Conservation (phyloP, 768 basidiomycete species). For the Jaapia argillacea region DNA sequence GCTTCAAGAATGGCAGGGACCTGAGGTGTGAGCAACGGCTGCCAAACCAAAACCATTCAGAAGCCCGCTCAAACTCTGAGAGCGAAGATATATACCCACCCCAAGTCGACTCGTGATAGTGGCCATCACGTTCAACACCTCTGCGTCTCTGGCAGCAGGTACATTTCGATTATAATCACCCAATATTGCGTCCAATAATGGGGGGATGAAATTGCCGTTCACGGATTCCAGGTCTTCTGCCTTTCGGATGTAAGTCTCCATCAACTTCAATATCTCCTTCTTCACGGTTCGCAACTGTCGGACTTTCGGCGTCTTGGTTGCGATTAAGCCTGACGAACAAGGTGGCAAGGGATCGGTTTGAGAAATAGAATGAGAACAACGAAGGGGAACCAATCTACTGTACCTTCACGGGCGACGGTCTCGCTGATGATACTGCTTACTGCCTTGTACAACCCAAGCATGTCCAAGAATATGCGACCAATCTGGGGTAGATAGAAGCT, state of each 20-base stretch:
- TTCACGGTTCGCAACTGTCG: conserved; percentile 92
- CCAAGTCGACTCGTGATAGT: conserved; percentile 85
- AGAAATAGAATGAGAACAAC: background rate
- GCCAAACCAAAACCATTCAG: no score
- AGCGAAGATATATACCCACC: conserved; percentile 38
- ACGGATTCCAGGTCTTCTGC: conserved; percentile 94
- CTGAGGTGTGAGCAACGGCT: conserved; percentile 87
- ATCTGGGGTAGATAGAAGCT: conserved; percentile 97
- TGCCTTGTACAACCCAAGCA: conserved; percentile 96
- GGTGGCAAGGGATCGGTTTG: conserved; percentile 6
- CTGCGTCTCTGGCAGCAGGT: conserved; percentile 87
- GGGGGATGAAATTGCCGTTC: conserved; percentile 88
- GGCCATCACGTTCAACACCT: conserved; percentile 95
- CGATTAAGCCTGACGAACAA: conserved; percentile 56
- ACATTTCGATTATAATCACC: conserved; percentile 96
- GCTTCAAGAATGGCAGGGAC: conserved; percentile 93
- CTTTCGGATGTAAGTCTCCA: conserved; percentile 97
- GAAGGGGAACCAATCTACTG: conserved; percentile 12
- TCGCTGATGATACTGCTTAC: conserved; percentile 95
- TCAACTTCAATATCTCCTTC: conserved; percentile 94
- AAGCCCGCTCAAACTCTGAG: no score
- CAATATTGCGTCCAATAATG: conserved; percentile 92
- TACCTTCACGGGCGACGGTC: conserved; percentile 79
- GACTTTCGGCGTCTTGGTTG: conserved; percentile 95
- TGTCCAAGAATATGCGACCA: conserved; percentile 91